Evolutionary conservation across 179 eudicot genomes (phyloP).

Genomic region (Beta corolliflora): DNA sequence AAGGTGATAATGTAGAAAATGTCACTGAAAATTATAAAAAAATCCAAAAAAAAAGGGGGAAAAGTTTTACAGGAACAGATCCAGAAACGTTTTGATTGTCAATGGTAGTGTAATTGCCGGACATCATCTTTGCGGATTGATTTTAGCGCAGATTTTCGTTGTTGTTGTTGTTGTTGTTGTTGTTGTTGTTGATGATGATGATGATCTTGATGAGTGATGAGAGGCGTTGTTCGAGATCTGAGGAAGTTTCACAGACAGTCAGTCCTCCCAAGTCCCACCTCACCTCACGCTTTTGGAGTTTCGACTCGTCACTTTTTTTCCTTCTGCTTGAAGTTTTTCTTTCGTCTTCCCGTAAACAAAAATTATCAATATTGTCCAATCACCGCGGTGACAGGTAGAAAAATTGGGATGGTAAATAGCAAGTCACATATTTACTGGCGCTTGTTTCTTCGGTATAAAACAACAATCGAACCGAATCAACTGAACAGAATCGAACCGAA

Average conservation of each 20-base stretch:
- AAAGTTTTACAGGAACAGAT: conserved; percentile 75
- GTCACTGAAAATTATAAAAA: neutral
- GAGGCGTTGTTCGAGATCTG: neutral
- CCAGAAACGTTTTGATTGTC: conserved; percentile 82
- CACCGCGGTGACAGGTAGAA: too few species aligned
- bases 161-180: neutral
- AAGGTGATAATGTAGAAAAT: neutral
- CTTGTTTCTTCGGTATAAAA: too few species aligned
- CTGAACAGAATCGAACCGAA: too few species aligned
- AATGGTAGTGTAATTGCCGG: conserved; percentile 75
- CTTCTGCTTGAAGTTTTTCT: neutral
- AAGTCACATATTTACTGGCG: too few species aligned
- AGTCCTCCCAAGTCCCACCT: neutral
- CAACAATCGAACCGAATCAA: too few species aligned
- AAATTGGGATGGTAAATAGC: too few species aligned
- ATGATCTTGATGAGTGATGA: neutral
- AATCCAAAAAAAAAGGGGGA: conserved; percentile 4
- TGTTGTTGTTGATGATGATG: neutral
- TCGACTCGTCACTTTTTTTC: neutral
- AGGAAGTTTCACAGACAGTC: neutral
- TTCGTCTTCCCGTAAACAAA: neutral
- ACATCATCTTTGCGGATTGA: conserved; percentile 48
- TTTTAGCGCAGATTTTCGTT: neutral
- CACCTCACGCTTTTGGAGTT: neutral
- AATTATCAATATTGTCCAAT: too few species aligned